phyloP scores from a whole-genome alignment of 139 green algal species.

The Ostreobium quekettii region DNA sequence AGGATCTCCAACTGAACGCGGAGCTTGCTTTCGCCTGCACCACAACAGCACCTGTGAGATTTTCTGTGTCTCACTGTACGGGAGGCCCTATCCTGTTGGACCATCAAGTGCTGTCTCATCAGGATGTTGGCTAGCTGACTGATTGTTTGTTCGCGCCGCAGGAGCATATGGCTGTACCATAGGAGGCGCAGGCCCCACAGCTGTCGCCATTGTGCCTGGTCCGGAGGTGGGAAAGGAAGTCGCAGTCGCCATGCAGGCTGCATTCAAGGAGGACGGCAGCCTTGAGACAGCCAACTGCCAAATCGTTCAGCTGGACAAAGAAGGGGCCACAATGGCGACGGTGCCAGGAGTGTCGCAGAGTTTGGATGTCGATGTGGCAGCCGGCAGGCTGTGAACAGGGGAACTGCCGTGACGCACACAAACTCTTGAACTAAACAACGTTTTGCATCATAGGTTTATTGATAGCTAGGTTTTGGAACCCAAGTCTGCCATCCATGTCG shows the following conservation, averaged over 20 bases:
- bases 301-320: slow-evolving; percentile 58
- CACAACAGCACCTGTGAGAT: neutral
- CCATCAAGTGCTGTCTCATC: neutral
- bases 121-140: neutral
- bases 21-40: neutral
- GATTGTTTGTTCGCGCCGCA: slow-evolving; percentile 21
- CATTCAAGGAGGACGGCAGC: slow-evolving; percentile 46
- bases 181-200: slow-evolving; percentile 87
- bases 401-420: no score
- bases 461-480: no score
- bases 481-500: no score
- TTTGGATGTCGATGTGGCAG: no score
- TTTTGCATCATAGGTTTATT: no score
- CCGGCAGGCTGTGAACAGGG: no score
- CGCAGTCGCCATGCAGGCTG: slow-evolving; percentile 62
- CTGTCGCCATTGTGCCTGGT: slow-evolving; percentile 81
- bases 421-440: no score
- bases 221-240: slow-evolving; percentile 47
- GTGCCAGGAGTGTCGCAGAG: no score
- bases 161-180: slow-evolving; percentile 94
- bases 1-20: no score
- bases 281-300: slow-evolving; percentile 59
- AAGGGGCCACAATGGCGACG: no score
- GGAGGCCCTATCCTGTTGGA: neutral
- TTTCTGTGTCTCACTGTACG: neutral